Evolutionary conservation across 768 basidiomycete species (phyloP).

Genomic region (Boletales sp.): DNA sequence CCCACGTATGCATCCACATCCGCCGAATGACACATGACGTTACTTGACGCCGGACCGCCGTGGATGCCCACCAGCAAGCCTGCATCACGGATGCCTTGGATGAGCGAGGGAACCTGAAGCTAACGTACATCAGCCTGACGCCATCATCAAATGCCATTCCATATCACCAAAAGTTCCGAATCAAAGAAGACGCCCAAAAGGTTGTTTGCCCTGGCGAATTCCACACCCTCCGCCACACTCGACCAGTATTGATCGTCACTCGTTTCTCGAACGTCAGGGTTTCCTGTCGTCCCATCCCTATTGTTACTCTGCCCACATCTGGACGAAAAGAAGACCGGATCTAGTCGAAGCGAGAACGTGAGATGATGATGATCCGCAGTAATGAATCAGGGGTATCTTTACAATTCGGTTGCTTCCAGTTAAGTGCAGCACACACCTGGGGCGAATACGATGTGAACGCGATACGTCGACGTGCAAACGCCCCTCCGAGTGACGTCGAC

Average conservation of each 20-base stretch:
- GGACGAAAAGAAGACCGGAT: constrained; percentile 93
- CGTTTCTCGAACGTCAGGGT: constrained; percentile 35
- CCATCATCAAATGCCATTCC: constrained; percentile 4
- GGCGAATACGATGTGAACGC: constrained; percentile 93
- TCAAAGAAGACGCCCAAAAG: constrained; percentile 89
- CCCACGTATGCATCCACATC: constrained; percentile 67
- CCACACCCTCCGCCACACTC: constrained; percentile 87
- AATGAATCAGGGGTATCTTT: constrained; percentile 28
- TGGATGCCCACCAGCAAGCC: constrained; percentile 86
- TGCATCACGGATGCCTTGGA: constrained; percentile 83
- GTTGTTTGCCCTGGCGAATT: constrained; percentile 91
- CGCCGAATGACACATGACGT: constrained; percentile 34
- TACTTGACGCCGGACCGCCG: constrained; percentile 49
- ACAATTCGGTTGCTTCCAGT: constrained; percentile 99
- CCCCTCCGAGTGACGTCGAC: constrained; percentile 47
- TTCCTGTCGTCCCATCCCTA: constrained; percentile 25
- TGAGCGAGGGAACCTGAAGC: constrained; percentile 86
- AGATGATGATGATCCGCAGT: constrained; percentile 20
- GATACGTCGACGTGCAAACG: constrained; percentile 65
- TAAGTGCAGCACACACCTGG: constrained; percentile 83
- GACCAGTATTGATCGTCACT: constrained; percentile 49
- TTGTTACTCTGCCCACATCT: constrained; percentile 67
- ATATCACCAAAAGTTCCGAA: constrained; percentile 74
- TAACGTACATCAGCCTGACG: constrained; percentile 13
- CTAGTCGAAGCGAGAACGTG: constrained; percentile 37